Base-by-base conservation (phyloP, 768 basidiomycete genomes). In the Phanerochaete sordida region DNA sequence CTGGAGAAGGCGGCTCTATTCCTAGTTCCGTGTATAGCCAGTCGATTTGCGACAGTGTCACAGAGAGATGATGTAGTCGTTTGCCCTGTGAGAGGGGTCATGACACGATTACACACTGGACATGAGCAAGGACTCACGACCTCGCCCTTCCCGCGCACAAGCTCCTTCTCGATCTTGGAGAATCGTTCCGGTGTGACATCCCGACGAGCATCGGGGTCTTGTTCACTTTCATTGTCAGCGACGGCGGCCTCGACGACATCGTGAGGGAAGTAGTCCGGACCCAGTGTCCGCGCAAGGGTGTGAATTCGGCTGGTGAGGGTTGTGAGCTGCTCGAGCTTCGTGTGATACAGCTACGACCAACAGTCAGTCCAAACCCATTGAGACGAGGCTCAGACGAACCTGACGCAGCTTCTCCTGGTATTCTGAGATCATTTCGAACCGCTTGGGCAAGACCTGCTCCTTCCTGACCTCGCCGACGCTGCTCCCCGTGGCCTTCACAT, bases 161-260 rank as follows among this genome's bases (percentile, higher is more conserved):
- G 81, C 67, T 95, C 92, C 69, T 90, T 88, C 77, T 95, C 91
- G 5, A 95, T 76, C 65, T 78, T 87, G 48, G 84, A 79, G 68
- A 95, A 91, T 13, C 90, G 82, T 64, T 94, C 92, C 0, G 89
- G 87, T 12, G 86, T 87, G 16, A 94, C 90, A 65, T 95, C 90
- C 24, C 82, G 78, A 66, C 83, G 79, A 5, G 81, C 75, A 45
- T 66, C 62, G 3, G 75, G 62, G 60, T 75, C 69, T 31, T 75
- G 61, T 37, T 78, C 76, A 2, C 70, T 68, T 59, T 83, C 82
- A 8, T 77, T 82, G 7, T 64, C 56, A 1, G 80, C 82, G 16
- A 73, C 67, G 0, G 72, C 70, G 23, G 81, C 77, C 58, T 82
- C 81, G 19, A 85, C 65, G 16, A 87, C 73, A 59, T 92, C 90